Evolutionary conservation across 169 alveolate species (phyloP).

Genomic region (Eimeria praecox): DNA sequence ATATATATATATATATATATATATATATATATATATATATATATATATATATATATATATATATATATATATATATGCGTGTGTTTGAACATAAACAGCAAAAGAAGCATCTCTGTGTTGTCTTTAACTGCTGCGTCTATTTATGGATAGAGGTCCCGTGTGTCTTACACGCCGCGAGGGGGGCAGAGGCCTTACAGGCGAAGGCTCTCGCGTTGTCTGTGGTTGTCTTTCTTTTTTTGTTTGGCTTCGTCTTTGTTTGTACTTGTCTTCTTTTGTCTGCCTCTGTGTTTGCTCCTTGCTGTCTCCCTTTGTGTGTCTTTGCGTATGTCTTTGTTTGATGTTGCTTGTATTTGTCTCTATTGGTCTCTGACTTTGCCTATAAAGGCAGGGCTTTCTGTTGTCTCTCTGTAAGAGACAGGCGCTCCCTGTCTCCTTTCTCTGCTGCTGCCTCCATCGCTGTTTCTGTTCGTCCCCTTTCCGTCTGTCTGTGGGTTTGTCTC

Average conservation of each 20-base stretch:
- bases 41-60: neutral
- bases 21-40: slow-evolving; percentile 8
- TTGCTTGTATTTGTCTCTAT: neutral
- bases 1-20: neutral
- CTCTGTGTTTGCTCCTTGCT: neutral
- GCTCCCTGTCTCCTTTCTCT: neutral
- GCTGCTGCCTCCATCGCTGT: neutral
- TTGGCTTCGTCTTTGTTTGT: no score
- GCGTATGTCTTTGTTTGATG: neutral
- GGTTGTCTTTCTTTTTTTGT: no score
- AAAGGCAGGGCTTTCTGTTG: neutral
- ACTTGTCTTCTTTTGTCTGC: neutral
- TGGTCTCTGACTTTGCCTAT: neutral
- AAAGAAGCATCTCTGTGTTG: neutral
- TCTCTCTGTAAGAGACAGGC: neutral
- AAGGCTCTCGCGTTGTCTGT: no score
- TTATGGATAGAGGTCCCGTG: no score
- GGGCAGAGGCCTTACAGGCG: no score
- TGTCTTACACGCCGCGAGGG: no score
- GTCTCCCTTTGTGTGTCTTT: neutral
- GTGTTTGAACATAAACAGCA: neutral
- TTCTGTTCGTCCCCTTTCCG: neutral
- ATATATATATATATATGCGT: neutral
- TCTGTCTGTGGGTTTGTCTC: neutral
- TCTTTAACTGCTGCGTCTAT: no score